phyloP scores from a whole-genome alignment of 495 filamentous ascomycete genomes.

The Stereocaulon alpinum region DNA sequence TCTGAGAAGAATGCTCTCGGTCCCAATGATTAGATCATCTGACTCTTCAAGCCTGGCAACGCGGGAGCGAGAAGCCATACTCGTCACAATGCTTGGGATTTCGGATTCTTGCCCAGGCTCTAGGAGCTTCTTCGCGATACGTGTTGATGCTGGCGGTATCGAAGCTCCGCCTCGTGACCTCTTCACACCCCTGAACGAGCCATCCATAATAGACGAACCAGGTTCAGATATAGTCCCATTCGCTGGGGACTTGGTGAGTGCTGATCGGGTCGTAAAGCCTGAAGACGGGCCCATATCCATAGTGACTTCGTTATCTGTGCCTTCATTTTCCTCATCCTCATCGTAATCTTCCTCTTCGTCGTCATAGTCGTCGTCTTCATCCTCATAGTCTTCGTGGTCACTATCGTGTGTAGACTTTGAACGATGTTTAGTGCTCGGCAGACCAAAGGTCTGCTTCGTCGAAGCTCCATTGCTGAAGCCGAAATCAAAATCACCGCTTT shows the following conservation, averaged over 20 bases:
- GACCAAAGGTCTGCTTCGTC: constrained; percentile 28
- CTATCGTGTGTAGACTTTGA: constrained; percentile 20
- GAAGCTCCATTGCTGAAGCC: constrained; percentile 25
- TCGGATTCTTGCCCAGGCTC: constrained; percentile 30
- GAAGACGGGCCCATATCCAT: background rate
- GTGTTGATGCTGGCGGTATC: constrained; percentile 37
- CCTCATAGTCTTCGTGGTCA: constrained; percentile 18
- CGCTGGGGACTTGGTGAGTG: background rate
- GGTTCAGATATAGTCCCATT: background rate
- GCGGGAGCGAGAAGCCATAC: constrained; percentile 36
- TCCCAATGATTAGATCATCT: constrained; percentile 45
- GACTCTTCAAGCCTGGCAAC: constrained; percentile 37
- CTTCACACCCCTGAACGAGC: constrained; percentile 35
- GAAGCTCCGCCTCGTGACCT: constrained; percentile 29
- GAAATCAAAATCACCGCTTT: constrained; percentile 23
- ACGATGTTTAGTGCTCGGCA: constrained; percentile 27
- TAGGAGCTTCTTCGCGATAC: constrained; percentile 26
- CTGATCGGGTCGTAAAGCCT: background rate
- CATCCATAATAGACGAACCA: constrained; percentile 27
- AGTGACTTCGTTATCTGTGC: constrained; percentile 30
- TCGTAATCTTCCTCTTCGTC: constrained; percentile 7
- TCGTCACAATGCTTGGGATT: constrained; percentile 41
- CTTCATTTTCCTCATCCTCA: constrained; percentile 25
- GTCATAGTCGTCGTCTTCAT: constrained; percentile 28
- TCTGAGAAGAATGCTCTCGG: constrained; percentile 38